Evolutionary conservation across 2,329 filamentous ascomycete species (phyloP).

Genomic region (Trichoderma sp.): DNA sequence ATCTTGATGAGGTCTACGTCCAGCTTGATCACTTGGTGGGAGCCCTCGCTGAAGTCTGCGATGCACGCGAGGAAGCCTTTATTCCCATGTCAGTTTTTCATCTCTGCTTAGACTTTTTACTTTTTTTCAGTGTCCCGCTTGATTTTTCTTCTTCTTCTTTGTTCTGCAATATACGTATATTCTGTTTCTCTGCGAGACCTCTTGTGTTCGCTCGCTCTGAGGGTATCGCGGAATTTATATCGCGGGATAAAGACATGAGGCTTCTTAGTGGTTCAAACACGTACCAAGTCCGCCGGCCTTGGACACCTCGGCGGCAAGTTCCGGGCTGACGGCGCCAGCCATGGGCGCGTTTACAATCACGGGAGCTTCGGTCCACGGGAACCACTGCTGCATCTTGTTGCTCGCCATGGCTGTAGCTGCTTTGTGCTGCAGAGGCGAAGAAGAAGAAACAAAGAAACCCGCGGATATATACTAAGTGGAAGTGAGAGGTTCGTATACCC

Average conservation of each 20-base stretch:
- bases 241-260: not conserved
- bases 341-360: constrained; percentile 45
- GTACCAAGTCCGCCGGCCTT: constrained; percentile 46
- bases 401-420: constrained; percentile 32
- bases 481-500: too few species aligned
- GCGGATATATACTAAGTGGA: too few species aligned
- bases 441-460: not conserved
- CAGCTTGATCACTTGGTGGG: constrained; percentile 40
- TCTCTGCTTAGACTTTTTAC: not conserved
- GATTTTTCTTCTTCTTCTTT: not conserved
- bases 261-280: not conserved
- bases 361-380: constrained; percentile 39
- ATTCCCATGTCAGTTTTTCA: not conserved
- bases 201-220: too few species aligned
- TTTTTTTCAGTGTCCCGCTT: not conserved
- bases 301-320: constrained; percentile 43
- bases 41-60: constrained; percentile 38
- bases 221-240: not conserved
- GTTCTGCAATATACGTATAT: not conserved
- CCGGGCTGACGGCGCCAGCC: constrained; percentile 40
- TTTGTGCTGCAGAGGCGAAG: too few species aligned
- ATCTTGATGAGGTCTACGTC: constrained; percentile 39
- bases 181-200: too few species aligned
- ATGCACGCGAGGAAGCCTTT: constrained; percentile 41
- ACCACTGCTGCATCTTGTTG: constrained; percentile 36